Percentiles rank a stretch among this genome's conserved stretches.
Conservation (phyloP, 1,284 basidiomycete genomes). For the Dichomitus squalens region DNA sequence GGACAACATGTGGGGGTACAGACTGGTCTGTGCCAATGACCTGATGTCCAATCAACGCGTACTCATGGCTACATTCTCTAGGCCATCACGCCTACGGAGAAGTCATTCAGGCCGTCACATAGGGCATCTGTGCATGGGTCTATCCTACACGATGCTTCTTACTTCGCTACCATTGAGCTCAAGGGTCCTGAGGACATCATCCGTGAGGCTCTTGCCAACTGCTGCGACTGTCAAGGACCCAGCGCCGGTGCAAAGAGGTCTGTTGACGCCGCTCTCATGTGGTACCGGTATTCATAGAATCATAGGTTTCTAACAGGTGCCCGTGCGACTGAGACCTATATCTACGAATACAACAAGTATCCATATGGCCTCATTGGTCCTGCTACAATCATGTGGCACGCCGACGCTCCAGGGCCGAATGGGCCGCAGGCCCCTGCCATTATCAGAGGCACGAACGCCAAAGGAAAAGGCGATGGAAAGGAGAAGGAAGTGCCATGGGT, state of each 20-base stretch:
- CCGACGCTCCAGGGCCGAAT: slow-evolving; percentile 13
- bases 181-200: slow-evolving; percentile 62
- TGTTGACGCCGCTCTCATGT: background rate
- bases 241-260: slow-evolving; percentile 62
- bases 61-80: slow-evolving; percentile 25
- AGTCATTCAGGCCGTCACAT: slow-evolving; percentile 86
- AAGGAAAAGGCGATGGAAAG: slow-evolving; percentile 22
- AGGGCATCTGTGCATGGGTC: slow-evolving; percentile 82
- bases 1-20: slow-evolving; percentile 88
- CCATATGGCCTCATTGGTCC: slow-evolving; percentile 76
- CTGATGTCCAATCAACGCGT: background rate
- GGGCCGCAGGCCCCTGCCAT: slow-evolving; percentile 13
- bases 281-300: background rate
- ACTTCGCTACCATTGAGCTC: slow-evolving; percentile 76
- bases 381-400: slow-evolving; percentile 74
- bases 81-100: slow-evolving; percentile 86
- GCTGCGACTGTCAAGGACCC: slow-evolving; percentile 64
- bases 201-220: slow-evolving; percentile 51
- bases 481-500: slow-evolving; percentile 16
- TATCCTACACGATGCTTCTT: slow-evolving; percentile 88
- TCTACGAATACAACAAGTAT: slow-evolving; percentile 66
- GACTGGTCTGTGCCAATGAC: slow-evolving; percentile 53
- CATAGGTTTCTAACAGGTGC: slow-evolving; percentile 58
- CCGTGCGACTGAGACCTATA: slow-evolving; percentile 58
- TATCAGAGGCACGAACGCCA: slow-evolving; percentile 18